Conservation (phyloP, 179 eudicot species). For the Vitellaria paradoxa region DNA sequence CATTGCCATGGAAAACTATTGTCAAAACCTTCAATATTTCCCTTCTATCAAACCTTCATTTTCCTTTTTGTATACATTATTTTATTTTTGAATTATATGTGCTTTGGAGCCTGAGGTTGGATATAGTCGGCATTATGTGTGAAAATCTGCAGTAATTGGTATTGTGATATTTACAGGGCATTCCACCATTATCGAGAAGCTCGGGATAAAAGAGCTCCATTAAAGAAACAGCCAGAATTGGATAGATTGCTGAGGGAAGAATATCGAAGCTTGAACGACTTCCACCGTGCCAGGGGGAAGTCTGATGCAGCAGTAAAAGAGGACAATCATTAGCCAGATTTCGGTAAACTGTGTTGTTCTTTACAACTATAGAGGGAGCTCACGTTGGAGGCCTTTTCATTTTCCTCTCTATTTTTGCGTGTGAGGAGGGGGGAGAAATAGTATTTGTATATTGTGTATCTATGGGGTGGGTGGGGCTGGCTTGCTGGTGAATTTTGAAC, state of each 20-base stretch:
- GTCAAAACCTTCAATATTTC: background rate
- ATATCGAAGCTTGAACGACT: constrained; percentile 66
- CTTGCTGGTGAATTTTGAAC: background rate
- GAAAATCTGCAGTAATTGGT: too few relatives aligned
- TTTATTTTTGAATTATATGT: background rate
- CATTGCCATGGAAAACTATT: background rate
- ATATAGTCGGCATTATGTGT: too few relatives aligned
- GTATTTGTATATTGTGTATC: background rate
- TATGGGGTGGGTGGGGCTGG: constrained; percentile 1
- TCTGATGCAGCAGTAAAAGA: constrained; percentile 16
- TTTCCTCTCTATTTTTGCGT: background rate
- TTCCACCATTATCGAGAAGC: constrained; percentile 76
- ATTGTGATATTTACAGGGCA: constrained; percentile 49
- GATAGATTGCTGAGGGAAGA: constrained; percentile 70
- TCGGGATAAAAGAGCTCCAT: constrained; percentile 49
- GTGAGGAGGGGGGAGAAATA: background rate
- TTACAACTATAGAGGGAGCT: constrained; percentile 16
- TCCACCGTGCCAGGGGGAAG: constrained; percentile 52
- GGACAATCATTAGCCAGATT: constrained; percentile 17
- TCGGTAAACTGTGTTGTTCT: background rate
- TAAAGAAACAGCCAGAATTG: constrained; percentile 64
- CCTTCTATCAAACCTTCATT: background rate
- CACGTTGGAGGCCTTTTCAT: constrained; percentile 18
- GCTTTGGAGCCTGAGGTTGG: background rate
- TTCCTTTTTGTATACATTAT: background rate